Base-by-base conservation (phyloP, 495 filamentous ascomycete genomes). In the Trichoderma virens region DNA sequence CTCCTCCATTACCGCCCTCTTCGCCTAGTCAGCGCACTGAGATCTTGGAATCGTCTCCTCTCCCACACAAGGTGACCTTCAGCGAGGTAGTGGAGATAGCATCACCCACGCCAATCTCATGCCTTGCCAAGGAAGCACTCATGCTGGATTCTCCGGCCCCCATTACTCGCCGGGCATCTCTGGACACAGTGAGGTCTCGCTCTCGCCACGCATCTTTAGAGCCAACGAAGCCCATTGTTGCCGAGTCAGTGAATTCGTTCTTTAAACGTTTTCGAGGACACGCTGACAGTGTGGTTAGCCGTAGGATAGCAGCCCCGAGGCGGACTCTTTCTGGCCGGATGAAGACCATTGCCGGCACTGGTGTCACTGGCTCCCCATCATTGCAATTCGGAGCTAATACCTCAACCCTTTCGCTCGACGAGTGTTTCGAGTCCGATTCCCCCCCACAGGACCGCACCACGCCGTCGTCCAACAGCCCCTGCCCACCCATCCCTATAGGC, bases 1-100 rank as follows among this genome's bases (percentile, higher is more conserved):
- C 93, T 7, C 93, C 94, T 59, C 90, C 91, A 13, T 79, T 93
- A 20, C 88, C 86, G 2, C 95, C 93, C 13, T 97, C 94, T 7
- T 79, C 79, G 31, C 93, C 93, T 13, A 82, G 81, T 16, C 78
- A 82, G n/a, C 79, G 76, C n/a, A 79, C 84, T 66, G 92, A 97
- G 67, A 78, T 81, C 39, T 97, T 98, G 92, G 95, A 98, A 68
- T 88, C 96, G 76, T 97, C 93, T 25, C 94, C 94, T 14, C 76
- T 98, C 43, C 94, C 93, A 14, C 93, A 96, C 74, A 98, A 97
- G 78, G 81, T 83, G 27, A 81, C 90, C 11, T 91, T 87, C 69
- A 73, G 76, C 39, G 77, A 79, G 5, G 80, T 88, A 65, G 74
- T 90, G 30, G 85, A 88, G 64, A 73, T 89, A 28, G 76, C 81